These are phyloP conservation scores for Trametes cinnabarina DNA, from an alignment of 768 basidiomycete genomes.

Conservation along the genomic window DNA sequence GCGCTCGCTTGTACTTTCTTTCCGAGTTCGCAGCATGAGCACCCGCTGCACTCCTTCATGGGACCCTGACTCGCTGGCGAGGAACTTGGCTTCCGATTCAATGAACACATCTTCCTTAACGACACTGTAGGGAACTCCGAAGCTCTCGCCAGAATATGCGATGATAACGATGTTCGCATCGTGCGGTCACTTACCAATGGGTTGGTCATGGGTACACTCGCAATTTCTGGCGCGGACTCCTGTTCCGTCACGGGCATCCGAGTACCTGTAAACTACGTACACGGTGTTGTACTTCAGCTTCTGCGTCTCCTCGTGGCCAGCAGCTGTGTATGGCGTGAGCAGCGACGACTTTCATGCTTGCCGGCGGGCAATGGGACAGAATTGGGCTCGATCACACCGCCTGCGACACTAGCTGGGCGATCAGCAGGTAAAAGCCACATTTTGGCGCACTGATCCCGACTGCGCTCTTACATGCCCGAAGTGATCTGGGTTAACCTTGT, in stretches of 20 bases:
- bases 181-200: conserved; percentile 2
- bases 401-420: neutral
- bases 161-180: neutral
- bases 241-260: conserved; percentile 15
- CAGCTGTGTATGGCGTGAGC: neutral
- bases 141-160: neutral
- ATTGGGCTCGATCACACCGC: neutral
- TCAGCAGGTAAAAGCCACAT: conserved; percentile 1
- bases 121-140: neutral
- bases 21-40: neutral
- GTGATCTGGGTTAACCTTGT: neutral
- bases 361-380: neutral
- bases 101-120: neutral
- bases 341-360: neutral
- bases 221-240: conserved; percentile 1
- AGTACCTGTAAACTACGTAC: conserved; percentile 10
- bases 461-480: neutral
- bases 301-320: conserved; percentile 7
- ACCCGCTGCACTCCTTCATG: too few species aligned
- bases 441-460: neutral
- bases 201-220: conserved; percentile 10
- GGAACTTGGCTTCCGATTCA: neutral
- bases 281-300: neutral
- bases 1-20: neutral
- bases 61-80: neutral